phyloP scores from a whole-genome alignment of 2,329 filamentous ascomycete genomes.

The Pseudogymnoascus verrucosus region DNA sequence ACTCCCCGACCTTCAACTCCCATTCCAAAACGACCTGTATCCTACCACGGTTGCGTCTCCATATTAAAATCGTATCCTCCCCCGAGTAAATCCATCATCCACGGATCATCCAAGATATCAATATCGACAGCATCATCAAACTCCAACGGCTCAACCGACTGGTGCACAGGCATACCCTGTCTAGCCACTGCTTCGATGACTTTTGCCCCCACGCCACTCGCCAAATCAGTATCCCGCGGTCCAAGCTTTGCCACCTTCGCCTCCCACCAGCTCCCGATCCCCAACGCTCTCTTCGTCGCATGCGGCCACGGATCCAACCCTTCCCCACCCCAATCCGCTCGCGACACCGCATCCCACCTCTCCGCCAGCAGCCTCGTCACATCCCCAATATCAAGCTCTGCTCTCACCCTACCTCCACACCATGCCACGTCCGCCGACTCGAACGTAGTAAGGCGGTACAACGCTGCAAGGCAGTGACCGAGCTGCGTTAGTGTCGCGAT shows the following conservation, averaged over 20 bases:
- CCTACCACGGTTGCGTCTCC: not conserved
- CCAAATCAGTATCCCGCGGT: not conserved
- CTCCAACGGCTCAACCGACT: not conserved
- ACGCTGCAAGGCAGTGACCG: not conserved
- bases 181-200: not conserved
- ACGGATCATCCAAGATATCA: not conserved
- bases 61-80: not conserved
- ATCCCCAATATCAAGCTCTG: not conserved
- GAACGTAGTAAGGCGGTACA: not conserved
- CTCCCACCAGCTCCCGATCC: not conserved
- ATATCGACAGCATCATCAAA: not conserved
- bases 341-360: not conserved
- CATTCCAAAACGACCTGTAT: not conserved
- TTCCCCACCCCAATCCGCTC: not conserved
- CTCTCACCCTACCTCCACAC: not conserved
- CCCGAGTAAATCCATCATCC: not conserved
- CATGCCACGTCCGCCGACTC: not conserved
- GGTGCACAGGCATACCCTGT: not conserved
- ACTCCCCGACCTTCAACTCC: not conserved
- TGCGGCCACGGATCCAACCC: not conserved
- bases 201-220: not conserved
- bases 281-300: not conserved
- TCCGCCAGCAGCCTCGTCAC: not conserved
- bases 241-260: not conserved
- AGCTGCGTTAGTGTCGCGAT: not conserved